Conservation (phyloP, 176 grass and related monocot genomes). For the Hordeum marinum region DNA sequence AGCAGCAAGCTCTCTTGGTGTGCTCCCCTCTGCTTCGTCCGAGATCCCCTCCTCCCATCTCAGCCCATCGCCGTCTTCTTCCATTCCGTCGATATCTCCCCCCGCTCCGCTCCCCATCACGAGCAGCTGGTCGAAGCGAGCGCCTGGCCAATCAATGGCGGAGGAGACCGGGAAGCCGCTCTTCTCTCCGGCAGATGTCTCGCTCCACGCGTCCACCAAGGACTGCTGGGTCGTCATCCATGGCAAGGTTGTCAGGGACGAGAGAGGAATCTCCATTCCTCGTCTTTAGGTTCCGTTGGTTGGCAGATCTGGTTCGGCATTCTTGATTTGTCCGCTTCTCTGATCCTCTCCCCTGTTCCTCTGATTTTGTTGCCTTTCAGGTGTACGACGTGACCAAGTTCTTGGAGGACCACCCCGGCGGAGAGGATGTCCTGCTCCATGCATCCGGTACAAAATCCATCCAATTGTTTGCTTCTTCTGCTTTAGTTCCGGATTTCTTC, state of each 20-base stretch:
- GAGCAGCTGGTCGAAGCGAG: not conserved
- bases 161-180: slow-evolving; percentile 33
- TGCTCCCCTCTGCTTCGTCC: slow-evolving; percentile 10
- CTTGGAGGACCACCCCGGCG: slow-evolving; percentile 73
- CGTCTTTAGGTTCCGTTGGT: not conserved
- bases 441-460: slow-evolving; percentile 47
- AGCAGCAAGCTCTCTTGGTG: slow-evolving; percentile 24
- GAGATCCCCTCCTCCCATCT: slow-evolving; percentile 4
- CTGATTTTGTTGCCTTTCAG: slow-evolving; percentile 27
- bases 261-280: not conserved
- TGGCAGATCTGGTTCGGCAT: not conserved
- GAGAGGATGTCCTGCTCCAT: slow-evolving; percentile 72
- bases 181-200: slow-evolving; percentile 41
- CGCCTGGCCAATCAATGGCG: slow-evolving; percentile 20
- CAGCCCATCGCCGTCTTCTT: not conserved
- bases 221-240: slow-evolving; percentile 78
- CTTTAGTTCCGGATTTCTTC: too few relatives aligned
- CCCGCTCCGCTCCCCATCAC: not conserved
- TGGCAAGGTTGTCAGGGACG: slow-evolving; percentile 48
- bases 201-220: slow-evolving; percentile 51
- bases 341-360: not conserved
- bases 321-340: not conserved
- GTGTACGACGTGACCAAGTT: slow-evolving; percentile 87
- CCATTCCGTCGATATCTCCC: not conserved
- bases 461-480: not conserved